Evolutionary conservation across 495 filamentous ascomycete species (phyloP), one percentile per base, ranked within the genome.

Genomic region (Cenococcum geophilum): DNA sequence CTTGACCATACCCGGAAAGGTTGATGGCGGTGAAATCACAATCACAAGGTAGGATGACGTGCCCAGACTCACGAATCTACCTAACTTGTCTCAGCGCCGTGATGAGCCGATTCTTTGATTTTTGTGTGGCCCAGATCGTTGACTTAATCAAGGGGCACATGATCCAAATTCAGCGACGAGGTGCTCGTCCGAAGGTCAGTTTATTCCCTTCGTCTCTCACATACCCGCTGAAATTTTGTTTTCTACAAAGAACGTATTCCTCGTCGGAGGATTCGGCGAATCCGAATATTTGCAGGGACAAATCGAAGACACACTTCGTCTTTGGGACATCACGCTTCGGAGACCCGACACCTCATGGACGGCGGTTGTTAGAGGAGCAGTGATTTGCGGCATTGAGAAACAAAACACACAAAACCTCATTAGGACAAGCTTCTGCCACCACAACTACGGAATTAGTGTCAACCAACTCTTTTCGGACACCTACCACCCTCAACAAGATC

Each of bases 281-380:
- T 67, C 64, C 0, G 5, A 37, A 40, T 67, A 60, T 25, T 57
- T 67, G 11, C 60, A 56, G 27, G 51, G 48, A 51, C 18, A 63
- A 25, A 54, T 67, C 18, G 20, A 60, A 25, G 21, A 25, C 5
- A 34, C 60, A 9, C 45, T 67, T 1, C 16, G 36, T 5, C 42
- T 60, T 9, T 42, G 55, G 32, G 35, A 62, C 20, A 45, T 67
- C 40, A 23, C 56, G n/a, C 18, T 67, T 8, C 64, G 60, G 14
- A 56, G 35, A 23, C 64, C 60, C 6, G 60, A 63, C 20, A 62
- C 60, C n/a, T 67, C 64, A 42, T 68, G 65, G 65, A 61, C 65
- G 3, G 61, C 65, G 1, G 65, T 68, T 35, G 61, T 61, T 1
- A 61, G 54, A 3, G 65, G 65, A 4, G 65, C 65, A 4, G 65